Percentiles rank a stretch among this genome's conserved stretches.
Conservation (phyloP, 1,284 basidiomycete genomes). For the Sporisorium sorghi region DNA sequence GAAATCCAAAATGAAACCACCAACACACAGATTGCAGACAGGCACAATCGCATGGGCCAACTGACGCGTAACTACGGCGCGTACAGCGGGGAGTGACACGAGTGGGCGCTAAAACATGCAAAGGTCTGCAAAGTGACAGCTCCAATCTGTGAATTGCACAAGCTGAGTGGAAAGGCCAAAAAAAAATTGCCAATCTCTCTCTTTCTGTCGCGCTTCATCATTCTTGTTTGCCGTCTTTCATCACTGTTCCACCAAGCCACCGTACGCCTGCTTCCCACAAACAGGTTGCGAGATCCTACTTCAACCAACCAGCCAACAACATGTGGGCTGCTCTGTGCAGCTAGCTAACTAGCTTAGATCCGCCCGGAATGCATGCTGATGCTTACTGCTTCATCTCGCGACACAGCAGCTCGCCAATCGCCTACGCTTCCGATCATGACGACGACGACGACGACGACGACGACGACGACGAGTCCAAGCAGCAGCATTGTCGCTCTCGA, state of each 20-base stretch:
- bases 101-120: no score
- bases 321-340: conserved; percentile 14
- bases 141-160: no score
- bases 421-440: conserved; percentile 1
- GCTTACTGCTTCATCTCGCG: conserved; percentile 5
- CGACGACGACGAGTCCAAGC: conserved; percentile 8
- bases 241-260: not conserved
- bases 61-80: conserved; percentile 1
- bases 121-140: not conserved
- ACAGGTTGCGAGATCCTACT: not conserved
- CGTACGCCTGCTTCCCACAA: not conserved
- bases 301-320: not conserved
- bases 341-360: conserved; percentile 1
- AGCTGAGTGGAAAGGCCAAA: not conserved
- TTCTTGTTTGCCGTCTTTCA: not conserved
- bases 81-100: conserved; percentile 1
- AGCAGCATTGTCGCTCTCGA: not conserved
- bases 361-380: not conserved
- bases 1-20: no score
- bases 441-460: no score
- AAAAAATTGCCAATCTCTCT: not conserved
- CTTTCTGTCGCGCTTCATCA: not conserved
- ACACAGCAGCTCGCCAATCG: conserved; percentile 6
- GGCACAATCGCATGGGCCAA: not conserved
- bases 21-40: no score